Evolutionary conservation across 768 basidiomycete species (phyloP).

Genomic region (Coprinellus aureogranulatus): DNA sequence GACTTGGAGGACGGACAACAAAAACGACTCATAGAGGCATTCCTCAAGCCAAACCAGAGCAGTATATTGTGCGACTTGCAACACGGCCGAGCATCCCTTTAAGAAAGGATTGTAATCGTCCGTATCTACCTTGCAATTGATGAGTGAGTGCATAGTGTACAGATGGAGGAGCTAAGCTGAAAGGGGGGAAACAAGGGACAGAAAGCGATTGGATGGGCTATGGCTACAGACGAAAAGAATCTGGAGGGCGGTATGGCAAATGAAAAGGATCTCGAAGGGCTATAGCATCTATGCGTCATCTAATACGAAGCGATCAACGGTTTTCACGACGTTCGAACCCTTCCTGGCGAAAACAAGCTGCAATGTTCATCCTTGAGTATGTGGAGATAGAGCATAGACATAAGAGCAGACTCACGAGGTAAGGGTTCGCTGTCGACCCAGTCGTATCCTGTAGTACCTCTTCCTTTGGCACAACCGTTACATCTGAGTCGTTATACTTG

Average conservation of each 20-base stretch:
- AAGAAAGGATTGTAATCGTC: too few relatives aligned
- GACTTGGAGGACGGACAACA: background rate
- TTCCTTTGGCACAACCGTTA: constrained; percentile 69
- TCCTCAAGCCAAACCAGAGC: too few relatives aligned
- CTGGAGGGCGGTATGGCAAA: too few relatives aligned
- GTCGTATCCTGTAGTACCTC: constrained; percentile 90
- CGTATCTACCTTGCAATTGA: background rate
- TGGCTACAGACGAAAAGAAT: too few relatives aligned
- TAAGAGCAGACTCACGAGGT: constrained; percentile 59
- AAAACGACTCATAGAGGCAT: background rate
- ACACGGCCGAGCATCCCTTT: too few relatives aligned
- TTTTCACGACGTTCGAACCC: constrained; percentile 75
- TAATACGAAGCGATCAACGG: constrained; percentile 63
- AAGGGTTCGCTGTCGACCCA: constrained; percentile 87
- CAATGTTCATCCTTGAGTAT: constrained; percentile 3
- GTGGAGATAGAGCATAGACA: constrained; percentile 1
- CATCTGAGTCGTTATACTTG: constrained; percentile 94
- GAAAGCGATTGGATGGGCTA: background rate
- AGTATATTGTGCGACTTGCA: too few relatives aligned
- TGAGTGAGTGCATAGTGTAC: constrained; percentile 3
- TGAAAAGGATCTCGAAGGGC: too few relatives aligned
- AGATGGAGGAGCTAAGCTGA: background rate
- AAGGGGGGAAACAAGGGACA: background rate
- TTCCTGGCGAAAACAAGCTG: constrained; percentile 85
- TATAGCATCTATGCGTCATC: constrained; percentile 13